These are phyloP conservation scores for Dictyostelium capitatum DNA, from an alignment of 78 protist genomes.

Conservation along the genomic window DNA sequence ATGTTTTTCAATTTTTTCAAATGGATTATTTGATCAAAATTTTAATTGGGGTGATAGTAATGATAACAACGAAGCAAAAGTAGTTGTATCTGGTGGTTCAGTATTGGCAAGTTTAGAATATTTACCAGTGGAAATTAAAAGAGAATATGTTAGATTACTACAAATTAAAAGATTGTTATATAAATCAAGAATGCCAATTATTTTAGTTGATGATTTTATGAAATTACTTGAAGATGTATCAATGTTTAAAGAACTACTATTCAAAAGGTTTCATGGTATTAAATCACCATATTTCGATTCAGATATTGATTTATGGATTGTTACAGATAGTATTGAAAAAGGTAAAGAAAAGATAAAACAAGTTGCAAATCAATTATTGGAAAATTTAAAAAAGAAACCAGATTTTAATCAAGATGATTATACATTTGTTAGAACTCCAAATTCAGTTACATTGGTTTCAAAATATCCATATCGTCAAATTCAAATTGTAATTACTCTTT, in stretches of 20 bases:
- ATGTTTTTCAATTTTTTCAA: not conserved
- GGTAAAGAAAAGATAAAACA: not conserved
- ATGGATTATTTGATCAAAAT: not conserved
- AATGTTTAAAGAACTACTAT: not conserved
- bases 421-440: not conserved
- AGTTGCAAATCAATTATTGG: not conserved
- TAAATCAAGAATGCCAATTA: not conserved
- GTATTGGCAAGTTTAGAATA: not conserved
- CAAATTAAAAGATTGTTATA: not conserved
- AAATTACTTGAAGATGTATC: not conserved
- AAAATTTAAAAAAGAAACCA: not conserved
- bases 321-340: not conserved
- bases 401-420: too few relatives aligned
- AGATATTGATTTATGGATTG: not conserved
- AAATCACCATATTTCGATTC: not conserved
- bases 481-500: not conserved
- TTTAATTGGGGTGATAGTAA: not conserved
- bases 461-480: not conserved
- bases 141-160: not conserved
- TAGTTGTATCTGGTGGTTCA: not conserved
- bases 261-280: not conserved
- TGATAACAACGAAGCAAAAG: not conserved
- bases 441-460: not conserved
- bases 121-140: not conserved
- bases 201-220: not conserved